These are phyloP conservation scores for Ajuga reptans DNA, from an alignment of 305 asterid genomes.

Conservation along the genomic window DNA sequence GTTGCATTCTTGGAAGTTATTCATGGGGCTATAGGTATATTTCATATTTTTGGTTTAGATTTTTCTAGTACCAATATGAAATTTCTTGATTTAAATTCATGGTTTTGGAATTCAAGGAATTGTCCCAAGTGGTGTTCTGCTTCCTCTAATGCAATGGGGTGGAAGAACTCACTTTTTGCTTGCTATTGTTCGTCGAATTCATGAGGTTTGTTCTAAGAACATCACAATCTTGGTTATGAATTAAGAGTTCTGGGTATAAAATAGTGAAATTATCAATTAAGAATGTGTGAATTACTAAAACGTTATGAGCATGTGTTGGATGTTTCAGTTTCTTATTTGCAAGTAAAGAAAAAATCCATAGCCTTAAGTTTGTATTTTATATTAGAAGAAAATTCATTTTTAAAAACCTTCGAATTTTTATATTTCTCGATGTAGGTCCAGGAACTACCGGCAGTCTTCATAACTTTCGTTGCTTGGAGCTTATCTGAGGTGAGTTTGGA, in stretches of 20 bases:
- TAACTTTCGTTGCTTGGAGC: slow-evolving; percentile 80
- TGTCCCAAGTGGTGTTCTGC: slow-evolving; percentile 74
- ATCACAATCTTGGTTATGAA: background rate
- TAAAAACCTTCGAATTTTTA: background rate
- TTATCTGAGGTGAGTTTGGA: slow-evolving; percentile 54
- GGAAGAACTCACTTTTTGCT: slow-evolving; percentile 82
- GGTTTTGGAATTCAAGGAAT: slow-evolving; percentile 42
- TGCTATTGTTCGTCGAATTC: slow-evolving; percentile 53
- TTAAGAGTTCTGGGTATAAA: background rate
- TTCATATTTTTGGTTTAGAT: background rate
- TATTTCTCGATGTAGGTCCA: slow-evolving; percentile 45
- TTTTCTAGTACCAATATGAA: background rate
- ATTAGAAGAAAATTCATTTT: background rate
- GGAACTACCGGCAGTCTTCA: slow-evolving; percentile 63
- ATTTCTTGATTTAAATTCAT: background rate
- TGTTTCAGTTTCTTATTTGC: background rate
- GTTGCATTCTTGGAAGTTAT: slow-evolving; percentile 87
- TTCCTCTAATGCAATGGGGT: slow-evolving; percentile 96
- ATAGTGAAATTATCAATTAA: background rate
- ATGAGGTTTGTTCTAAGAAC: slow-evolving; percentile 40
- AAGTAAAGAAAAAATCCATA: background rate
- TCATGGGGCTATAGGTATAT: slow-evolving; percentile 77
- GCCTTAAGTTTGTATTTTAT: background rate
- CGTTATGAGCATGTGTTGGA: too few relatives aligned
- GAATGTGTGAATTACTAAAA: background rate